These are phyloP conservation scores for Rhizophagus sp. DNA, from an alignment of 192 early-diverging fungal species.

Conservation along the genomic window DNA sequence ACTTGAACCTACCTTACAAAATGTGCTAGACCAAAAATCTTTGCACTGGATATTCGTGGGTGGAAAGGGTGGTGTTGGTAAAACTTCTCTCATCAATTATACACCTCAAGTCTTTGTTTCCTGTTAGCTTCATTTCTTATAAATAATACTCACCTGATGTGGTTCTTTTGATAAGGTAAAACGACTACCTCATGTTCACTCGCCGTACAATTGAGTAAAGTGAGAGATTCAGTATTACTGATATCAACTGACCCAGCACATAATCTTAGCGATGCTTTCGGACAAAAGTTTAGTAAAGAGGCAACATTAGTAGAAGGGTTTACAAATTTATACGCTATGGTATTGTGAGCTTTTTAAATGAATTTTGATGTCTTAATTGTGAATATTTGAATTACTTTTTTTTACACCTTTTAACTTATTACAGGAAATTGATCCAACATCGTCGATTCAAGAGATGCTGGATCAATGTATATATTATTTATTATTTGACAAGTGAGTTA, in stretches of 20 bases:
- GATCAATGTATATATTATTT: constrained; percentile 65
- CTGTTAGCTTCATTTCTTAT: too few species aligned
- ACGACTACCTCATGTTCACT: constrained; percentile 82
- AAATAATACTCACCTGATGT: not conserved
- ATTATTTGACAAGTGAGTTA: constrained; percentile 7
- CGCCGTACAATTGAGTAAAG: constrained; percentile 89
- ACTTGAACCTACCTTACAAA: constrained; percentile 86
- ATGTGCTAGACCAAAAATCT: constrained; percentile 94
- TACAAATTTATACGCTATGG: constrained; percentile 96
- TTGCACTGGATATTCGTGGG: constrained; percentile 99
- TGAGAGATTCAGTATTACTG: constrained; percentile 89
- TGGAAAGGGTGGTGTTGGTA: constrained; percentile 99
- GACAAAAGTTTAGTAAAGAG: constrained; percentile 98
- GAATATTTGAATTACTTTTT: not conserved
- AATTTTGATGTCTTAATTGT: not conserved
- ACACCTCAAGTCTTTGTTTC: not conserved
- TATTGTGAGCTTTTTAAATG: constrained; percentile 35
- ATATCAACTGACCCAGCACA: constrained; percentile 99
- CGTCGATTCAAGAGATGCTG: constrained; percentile 98
- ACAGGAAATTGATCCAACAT: constrained; percentile 98
- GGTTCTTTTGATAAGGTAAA: constrained; percentile 50
- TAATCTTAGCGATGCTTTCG: constrained; percentile 98
- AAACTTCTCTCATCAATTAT: constrained; percentile 33
- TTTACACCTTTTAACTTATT: not conserved
- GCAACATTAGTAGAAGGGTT: constrained; percentile 95